A percentile compares a stretch with the other conserved stretches of the same genome.
These are phyloP conservation scores for Digitaria exilis DNA, from an alignment of 202 grass and related monocot genomes.

Conservation along the genomic window DNA sequence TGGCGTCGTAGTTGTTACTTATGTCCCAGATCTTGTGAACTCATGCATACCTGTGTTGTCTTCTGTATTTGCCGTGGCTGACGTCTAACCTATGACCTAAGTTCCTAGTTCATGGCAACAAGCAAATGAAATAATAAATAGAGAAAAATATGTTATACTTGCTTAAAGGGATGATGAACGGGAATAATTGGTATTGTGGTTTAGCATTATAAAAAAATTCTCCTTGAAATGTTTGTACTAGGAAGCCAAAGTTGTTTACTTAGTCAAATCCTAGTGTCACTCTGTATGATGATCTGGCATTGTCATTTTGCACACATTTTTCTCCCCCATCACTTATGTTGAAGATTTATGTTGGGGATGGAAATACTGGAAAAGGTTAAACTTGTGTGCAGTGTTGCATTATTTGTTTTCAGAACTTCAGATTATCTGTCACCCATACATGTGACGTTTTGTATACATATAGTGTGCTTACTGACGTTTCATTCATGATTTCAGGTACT, in stretches of 20 bases:
- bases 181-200: neutral
- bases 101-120: neutral
- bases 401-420: neutral
- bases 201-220: neutral
- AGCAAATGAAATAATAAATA: neutral
- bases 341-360: neutral
- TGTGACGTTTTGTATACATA: neutral
- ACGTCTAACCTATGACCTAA: neutral
- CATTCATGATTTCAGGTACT: constrained; percentile 44
- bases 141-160: neutral
- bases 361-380: neutral
- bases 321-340: neutral
- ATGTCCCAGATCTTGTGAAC: neutral
- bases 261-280: constrained; percentile 10
- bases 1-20: neutral
- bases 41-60: neutral
- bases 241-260: neutral
- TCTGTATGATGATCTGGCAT: neutral
- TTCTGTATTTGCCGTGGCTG: neutral
- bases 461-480: neutral
- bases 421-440: neutral
- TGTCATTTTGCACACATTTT: neutral
- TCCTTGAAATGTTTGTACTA: neutral
- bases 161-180: neutral
- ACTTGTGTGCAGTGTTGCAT: neutral